Conservation (phyloP, 164 flowering plant species). For the Echeveria elegans region DNA sequence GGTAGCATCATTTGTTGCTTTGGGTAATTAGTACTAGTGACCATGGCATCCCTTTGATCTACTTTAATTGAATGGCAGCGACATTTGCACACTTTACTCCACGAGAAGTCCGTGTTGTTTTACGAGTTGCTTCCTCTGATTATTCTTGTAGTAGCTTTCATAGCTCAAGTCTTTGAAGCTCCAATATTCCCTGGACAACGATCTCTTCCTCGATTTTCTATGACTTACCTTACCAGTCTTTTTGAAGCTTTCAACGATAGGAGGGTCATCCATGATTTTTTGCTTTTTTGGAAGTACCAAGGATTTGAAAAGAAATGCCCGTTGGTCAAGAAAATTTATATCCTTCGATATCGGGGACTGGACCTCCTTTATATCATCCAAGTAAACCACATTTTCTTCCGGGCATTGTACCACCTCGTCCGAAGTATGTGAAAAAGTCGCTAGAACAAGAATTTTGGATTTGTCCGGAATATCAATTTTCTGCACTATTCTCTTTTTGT, state of each 20-base stretch:
- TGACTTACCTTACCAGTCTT: conserved; percentile 17
- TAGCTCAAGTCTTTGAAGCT: conserved; percentile 11
- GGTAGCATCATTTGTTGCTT: neutral
- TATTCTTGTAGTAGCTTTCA: neutral
- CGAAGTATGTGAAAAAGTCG: neutral
- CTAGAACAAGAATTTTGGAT: neutral
- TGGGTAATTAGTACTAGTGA: neutral
- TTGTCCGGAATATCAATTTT: neutral
- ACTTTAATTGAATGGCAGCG: too few relatives aligned
- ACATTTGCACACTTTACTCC: neutral
- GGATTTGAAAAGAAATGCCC: conserved; percentile 42
- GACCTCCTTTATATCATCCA: conserved; percentile 6
- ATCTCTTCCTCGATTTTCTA: conserved; percentile 31
- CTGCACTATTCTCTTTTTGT: neutral
- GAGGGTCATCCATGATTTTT: neutral
- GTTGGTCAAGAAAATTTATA: conserved; percentile 35
- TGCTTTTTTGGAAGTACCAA: neutral
- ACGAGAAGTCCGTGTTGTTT: neutral
- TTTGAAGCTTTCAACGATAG: conserved; percentile 12
- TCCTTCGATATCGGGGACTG: conserved; percentile 13
- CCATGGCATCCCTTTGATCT: neutral
- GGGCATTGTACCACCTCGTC: neutral
- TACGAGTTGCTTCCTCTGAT: conserved; percentile 1
- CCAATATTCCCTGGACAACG: conserved; percentile 18
- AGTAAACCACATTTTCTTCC: neutral